phyloP scores from a whole-genome alignment of 805 yeast species.

The Schwanniomyces sp. region DNA sequence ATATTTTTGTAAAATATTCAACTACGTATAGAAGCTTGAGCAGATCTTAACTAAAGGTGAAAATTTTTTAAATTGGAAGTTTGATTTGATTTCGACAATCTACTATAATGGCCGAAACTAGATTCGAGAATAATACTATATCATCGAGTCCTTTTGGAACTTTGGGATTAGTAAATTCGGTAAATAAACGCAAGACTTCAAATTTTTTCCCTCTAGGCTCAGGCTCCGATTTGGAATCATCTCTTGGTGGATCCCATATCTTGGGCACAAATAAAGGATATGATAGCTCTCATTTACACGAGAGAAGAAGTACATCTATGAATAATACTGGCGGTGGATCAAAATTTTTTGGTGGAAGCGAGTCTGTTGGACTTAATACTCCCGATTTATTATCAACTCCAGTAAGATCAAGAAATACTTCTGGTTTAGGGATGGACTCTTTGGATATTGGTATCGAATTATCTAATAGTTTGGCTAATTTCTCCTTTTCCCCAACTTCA shows the following conservation, averaged over 20 bases:
- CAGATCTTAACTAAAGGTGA: background rate
- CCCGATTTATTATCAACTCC: background rate
- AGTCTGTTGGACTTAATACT: background rate
- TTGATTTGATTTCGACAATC: background rate
- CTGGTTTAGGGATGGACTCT: background rate
- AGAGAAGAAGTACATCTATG: background rate
- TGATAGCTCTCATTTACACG: background rate
- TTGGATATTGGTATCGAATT: background rate
- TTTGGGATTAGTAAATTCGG: background rate
- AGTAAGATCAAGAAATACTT: background rate
- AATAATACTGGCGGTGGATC: background rate
- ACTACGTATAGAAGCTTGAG: background rate
- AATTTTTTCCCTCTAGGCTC: slow-evolving; percentile 6
- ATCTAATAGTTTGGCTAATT: background rate
- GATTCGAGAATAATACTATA: background rate
- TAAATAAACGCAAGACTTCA: slow-evolving; percentile 6
- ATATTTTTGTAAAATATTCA: background rate
- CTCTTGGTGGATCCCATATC: background rate
- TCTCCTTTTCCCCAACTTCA: background rate
- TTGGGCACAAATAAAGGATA: background rate
- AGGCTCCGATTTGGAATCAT: background rate
- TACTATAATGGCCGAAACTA: background rate
- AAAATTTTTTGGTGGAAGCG: background rate
- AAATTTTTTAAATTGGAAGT: background rate
- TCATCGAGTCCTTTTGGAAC: background rate